phyloP scores from a whole-genome alignment of 805 yeast species.

The Metschnikowia henanensis region DNA sequence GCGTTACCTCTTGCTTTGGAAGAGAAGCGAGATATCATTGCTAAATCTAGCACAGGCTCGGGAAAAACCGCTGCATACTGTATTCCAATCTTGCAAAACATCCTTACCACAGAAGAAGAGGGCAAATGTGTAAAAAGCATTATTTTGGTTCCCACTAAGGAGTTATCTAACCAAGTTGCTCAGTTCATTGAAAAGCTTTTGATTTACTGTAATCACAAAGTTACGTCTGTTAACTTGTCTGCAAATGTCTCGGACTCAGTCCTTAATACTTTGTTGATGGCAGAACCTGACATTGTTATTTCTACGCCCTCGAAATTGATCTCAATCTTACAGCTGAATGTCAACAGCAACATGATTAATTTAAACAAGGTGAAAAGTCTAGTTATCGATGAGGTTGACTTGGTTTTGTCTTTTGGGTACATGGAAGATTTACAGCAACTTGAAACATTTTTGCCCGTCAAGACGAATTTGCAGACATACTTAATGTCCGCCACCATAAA shows the following conservation, averaged over 20 bases:
- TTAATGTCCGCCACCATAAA: constrained; percentile 95
- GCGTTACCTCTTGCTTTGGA: constrained; percentile 92
- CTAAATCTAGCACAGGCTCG: constrained; percentile 93
- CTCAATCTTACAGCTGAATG: constrained; percentile 44
- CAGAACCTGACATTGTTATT: constrained; percentile 76
- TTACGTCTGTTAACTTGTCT: constrained; percentile 65
- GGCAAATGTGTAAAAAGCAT: constrained; percentile 51
- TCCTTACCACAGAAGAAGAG: constrained; percentile 46
- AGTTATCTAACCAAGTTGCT: constrained; percentile 82
- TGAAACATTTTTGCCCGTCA: constrained; percentile 63
- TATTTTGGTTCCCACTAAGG: constrained; percentile 90
- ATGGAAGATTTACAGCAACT: constrained; percentile 76
- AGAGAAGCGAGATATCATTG: constrained; percentile 88
- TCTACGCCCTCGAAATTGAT: constrained; percentile 85
- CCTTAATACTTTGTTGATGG: constrained; percentile 64
- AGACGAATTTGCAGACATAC: constrained; percentile 80
- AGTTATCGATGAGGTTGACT: constrained; percentile 94
- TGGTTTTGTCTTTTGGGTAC: constrained; percentile 87
- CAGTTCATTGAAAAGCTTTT: constrained; percentile 68
- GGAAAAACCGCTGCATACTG: constrained; percentile 94
- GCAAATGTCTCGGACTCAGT: constrained; percentile 70
- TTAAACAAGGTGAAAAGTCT: constrained; percentile 61
- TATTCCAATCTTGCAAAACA: constrained; percentile 81
- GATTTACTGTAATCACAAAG: constrained; percentile 65
- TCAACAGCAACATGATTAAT: constrained; percentile 45